These are phyloP conservation scores for Daldinia sp. DNA, from an alignment of 2,329 filamentous ascomycete genomes.

Conservation along the genomic window DNA sequence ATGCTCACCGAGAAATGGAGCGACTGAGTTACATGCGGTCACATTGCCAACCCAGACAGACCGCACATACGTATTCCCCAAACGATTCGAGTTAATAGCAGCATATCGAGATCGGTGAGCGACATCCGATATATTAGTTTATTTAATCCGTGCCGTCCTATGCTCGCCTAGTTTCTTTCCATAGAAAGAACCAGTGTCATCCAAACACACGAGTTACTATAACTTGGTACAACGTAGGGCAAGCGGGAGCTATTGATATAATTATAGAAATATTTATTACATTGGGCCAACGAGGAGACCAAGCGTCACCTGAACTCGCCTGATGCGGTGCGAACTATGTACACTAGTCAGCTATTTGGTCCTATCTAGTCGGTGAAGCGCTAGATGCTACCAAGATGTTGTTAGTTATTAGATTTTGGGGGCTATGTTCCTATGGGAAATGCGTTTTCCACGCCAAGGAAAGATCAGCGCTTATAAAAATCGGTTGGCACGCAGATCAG, in stretches of 20 bases:
- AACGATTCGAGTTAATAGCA: neutral
- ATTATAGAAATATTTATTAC: conserved; percentile 3
- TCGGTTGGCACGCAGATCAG: conserved; percentile 30
- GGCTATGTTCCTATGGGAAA: neutral
- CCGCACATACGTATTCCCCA: neutral
- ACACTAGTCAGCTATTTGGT: neutral
- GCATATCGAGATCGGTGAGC: neutral
- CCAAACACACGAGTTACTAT: neutral
- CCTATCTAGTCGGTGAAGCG: conserved; percentile 16
- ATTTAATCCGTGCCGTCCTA: neutral
- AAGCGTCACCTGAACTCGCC: neutral
- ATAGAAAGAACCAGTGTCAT: neutral
- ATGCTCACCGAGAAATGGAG: no score
- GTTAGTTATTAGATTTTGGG: neutral
- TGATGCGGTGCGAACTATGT: neutral
- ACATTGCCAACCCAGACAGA: neutral
- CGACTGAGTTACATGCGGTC: no score
- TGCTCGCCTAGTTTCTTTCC: neutral
- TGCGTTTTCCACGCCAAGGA: conserved; percentile 28
- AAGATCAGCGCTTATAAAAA: conserved; percentile 11
- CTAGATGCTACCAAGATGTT: conserved; percentile 2
- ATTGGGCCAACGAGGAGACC: neutral
- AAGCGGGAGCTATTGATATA: conserved; percentile 4
- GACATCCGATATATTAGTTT: conserved; percentile 3
- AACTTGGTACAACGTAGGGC: neutral